Evolutionary conservation across 2,329 filamentous ascomycete genomes (phyloP).

Genomic region (Aspergillus felis): DNA sequence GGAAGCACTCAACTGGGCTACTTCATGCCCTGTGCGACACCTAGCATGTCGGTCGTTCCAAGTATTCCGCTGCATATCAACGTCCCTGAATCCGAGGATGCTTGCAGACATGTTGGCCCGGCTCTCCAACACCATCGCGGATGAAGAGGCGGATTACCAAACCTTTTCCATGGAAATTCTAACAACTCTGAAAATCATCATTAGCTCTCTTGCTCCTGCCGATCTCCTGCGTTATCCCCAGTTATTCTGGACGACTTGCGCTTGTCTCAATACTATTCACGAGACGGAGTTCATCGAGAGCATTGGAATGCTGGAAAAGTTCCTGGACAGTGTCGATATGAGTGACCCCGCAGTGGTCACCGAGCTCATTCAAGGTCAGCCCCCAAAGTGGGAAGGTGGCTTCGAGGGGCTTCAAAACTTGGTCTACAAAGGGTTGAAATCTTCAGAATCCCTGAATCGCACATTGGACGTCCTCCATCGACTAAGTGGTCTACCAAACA

Average conservation of each 20-base stretch:
- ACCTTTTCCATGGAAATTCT: conserved; percentile 98
- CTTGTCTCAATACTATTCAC: conserved; percentile 93
- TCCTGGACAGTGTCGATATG: conserved; percentile 80
- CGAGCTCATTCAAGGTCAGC: conserved; percentile 72
- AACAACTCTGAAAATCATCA: conserved; percentile 87
- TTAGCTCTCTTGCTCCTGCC: conserved; percentile 73
- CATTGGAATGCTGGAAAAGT: conserved; percentile 82
- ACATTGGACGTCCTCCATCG: conserved; percentile 75
- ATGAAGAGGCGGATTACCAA: conserved; percentile 90
- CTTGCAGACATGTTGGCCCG: conserved; percentile 93
- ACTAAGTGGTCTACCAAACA: conserved; percentile 73
- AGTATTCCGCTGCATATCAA: conserved; percentile 90
- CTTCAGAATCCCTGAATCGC: conserved; percentile 73
- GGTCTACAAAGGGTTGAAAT: conserved; percentile 88
- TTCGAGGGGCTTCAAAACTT: conserved; percentile 85
- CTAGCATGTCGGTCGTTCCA: conserved; percentile 96
- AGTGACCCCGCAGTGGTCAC: conserved; percentile 64
- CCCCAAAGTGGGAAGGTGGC: conserved; percentile 78
- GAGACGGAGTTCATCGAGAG: conserved; percentile 92
- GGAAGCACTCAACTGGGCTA: conserved; percentile 89
- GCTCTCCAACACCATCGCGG: conserved; percentile 93
- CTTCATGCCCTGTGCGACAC: conserved; percentile 91
- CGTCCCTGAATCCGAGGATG: conserved; percentile 87
- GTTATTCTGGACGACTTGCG: conserved; percentile 96
- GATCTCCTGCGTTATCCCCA: conserved; percentile 88